Evolutionary conservation across 768 basidiomycete genomes (phyloP), one percentile per base, ranked within the genome.

Genomic region (Pleurotus sapidus): DNA sequence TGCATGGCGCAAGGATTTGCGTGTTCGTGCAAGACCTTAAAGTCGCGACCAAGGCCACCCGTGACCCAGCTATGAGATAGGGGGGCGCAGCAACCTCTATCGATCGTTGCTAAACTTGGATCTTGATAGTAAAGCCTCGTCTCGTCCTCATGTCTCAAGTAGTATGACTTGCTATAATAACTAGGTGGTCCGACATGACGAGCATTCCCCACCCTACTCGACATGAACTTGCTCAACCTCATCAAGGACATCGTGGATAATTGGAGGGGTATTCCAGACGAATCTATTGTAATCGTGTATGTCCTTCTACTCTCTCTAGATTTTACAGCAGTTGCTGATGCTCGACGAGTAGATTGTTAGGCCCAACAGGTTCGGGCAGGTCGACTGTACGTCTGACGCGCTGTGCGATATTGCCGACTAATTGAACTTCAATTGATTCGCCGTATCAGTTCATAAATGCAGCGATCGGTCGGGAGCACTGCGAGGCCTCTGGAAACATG

Each of bases 231-330:
- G 25, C 38, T 27, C 30, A 23, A 34, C 23, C 24, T n/a, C 49
- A 15, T 50, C 49, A 50, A 50, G 23, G 49, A 50, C 7, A 27
- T 50, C n/a, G 24, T 37, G 17, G 25, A 34, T n/a, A 50, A 27
- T n/a, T 49, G 23, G 47, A 20, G 47, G 15, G 7, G 12, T 27
- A 50, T 50, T n/a, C 49, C 49, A n/a, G 24, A 50, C 25, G 49
- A 50, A 17, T 25, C 49, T 34, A 50, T 50, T 23, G 38, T 50
- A 3, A 50, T 50, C 20, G 49, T 50, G 49, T 50, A 50, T 5
- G 49, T 30, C 12, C 5, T 24, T 17, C 20, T 11, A 15, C 17
- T 20, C 23, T 6, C 17, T 14, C 23, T 14, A n/a, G 30, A 8
- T 34, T 0, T 45, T 3, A 2, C 6, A 23, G 43, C 43, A 45